Conservation (phyloP, 1,284 basidiomycete genomes). For the Naganishia sp. region DNA sequence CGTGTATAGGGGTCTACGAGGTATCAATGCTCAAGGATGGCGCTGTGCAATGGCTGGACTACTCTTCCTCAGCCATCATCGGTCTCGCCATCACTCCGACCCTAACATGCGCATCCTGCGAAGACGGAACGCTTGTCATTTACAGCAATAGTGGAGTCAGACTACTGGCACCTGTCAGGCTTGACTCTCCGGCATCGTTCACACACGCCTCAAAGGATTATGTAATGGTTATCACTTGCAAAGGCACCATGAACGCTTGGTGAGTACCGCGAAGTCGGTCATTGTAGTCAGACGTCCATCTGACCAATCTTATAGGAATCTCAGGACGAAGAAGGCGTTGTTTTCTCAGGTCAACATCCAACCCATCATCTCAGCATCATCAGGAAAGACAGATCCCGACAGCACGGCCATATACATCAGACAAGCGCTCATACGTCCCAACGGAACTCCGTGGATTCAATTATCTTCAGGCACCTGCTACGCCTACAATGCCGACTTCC, state of each 20-base stretch:
- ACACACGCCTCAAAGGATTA: slow-evolving; percentile 66
- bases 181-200: slow-evolving; percentile 70
- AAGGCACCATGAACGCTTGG: slow-evolving; percentile 73
- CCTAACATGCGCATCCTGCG: neutral
- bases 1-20: neutral
- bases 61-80: slow-evolving; percentile 69
- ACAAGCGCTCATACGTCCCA: slow-evolving; percentile 67
- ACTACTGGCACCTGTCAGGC: slow-evolving; percentile 68
- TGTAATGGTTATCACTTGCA: slow-evolving; percentile 70
- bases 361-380: slow-evolving; percentile 47
- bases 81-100: slow-evolving; percentile 63
- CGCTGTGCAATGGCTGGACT: slow-evolving; percentile 83
- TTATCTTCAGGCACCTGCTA: slow-evolving; percentile 72
- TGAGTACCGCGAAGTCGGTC: slow-evolving; percentile 50
- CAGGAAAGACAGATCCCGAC: too few relatives aligned
- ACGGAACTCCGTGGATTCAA: slow-evolving; percentile 73
- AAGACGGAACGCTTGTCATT: slow-evolving; percentile 5
- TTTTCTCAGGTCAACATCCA: slow-evolving; percentile 67
- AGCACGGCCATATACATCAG: slow-evolving; percentile 42
- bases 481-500: slow-evolving; percentile 69
- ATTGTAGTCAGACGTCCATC: neutral
- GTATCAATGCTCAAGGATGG: slow-evolving; percentile 54
- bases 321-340: slow-evolving; percentile 64
- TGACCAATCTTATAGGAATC: slow-evolving; percentile 61
- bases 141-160: slow-evolving; percentile 52